Conservation (phyloP, 768 basidiomycete genomes). For the Solioccasus polychromus region DNA sequence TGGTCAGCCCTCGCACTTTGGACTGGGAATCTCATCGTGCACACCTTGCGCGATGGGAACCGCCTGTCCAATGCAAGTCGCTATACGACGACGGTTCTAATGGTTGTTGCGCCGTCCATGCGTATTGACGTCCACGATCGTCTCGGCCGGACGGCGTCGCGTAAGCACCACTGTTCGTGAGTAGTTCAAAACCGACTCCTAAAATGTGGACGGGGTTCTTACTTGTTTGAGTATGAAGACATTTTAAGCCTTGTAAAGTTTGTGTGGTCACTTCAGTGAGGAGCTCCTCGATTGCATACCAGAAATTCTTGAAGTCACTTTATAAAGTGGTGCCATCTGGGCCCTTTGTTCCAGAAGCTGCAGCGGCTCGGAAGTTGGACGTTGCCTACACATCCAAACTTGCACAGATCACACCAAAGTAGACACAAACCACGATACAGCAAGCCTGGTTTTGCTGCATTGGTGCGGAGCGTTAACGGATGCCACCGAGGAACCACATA, state of each 20-base stretch:
- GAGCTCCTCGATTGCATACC: neutral
- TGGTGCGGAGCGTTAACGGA: too few species aligned
- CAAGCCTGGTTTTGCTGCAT: too few species aligned
- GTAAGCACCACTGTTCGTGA: neutral
- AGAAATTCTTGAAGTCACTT: neutral
- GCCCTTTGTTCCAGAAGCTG: slow-evolving; percentile 6
- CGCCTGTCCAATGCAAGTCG: neutral
- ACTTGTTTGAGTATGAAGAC: slow-evolving; percentile 11
- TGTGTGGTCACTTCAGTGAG: neutral
- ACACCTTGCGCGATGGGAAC: slow-evolving; percentile 11
- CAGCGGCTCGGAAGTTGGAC: slow-evolving; percentile 7
- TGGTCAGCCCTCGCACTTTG: neutral
- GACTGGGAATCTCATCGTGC: neutral
- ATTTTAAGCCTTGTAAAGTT: neutral
- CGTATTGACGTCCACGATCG: neutral
- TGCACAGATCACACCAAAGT: slow-evolving; percentile 6
- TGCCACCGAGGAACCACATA: too few species aligned
- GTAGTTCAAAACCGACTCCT: neutral
- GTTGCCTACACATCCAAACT: slow-evolving; percentile 2
- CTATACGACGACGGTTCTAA: neutral
- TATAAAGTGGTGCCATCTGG: slow-evolving; percentile 8
- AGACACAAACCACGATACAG: slow-evolving; percentile 16
- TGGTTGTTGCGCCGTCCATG: slow-evolving; percentile 3
- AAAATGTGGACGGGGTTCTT: neutral
- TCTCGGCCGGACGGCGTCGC: neutral